A percentile compares a stretch with the other conserved stretches of the same genome.
These are phyloP conservation scores for Leccinum griseonigrum DNA, from an alignment of 1,284 basidiomycete genomes.

Conservation along the genomic window DNA sequence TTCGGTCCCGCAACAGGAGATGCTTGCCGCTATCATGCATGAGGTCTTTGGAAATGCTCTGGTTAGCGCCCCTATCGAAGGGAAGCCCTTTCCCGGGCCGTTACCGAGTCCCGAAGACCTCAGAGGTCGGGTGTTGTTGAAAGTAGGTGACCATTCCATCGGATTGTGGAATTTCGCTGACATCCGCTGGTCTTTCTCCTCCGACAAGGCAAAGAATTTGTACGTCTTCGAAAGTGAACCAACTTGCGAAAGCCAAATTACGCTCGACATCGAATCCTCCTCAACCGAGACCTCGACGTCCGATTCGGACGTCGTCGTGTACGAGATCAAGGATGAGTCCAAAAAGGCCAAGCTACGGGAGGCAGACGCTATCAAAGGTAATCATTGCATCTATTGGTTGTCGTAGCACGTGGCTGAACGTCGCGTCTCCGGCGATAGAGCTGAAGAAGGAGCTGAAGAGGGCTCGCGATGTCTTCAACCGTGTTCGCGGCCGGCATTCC, in stretches of 20 bases:
- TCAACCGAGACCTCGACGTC: slow-evolving; percentile 45
- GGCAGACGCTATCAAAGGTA: slow-evolving; percentile 30
- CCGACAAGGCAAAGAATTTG: slow-evolving; percentile 61
- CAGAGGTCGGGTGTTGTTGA: slow-evolving; percentile 80
- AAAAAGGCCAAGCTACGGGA: slow-evolving; percentile 28
- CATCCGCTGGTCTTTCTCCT: not conserved
- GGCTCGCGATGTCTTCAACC: slow-evolving; percentile 38
- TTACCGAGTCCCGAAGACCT: slow-evolving; percentile 90
- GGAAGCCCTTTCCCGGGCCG: slow-evolving; percentile 45
- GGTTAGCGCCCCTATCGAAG: slow-evolving; percentile 57
- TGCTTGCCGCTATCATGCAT: slow-evolving; percentile 76
- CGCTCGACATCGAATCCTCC: slow-evolving; percentile 46
- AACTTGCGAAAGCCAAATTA: slow-evolving; percentile 37
- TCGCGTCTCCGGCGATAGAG: slow-evolving; percentile 17
- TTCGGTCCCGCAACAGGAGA: slow-evolving; percentile 78
- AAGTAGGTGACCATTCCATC: slow-evolving; percentile 45
- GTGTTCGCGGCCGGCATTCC: slow-evolving; percentile 31
- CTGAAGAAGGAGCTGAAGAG: slow-evolving; percentile 36
- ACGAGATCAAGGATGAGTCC: slow-evolving; percentile 34
- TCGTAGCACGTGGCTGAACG: slow-evolving; percentile 15
- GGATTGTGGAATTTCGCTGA: not conserved
- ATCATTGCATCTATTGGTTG: slow-evolving; percentile 4
- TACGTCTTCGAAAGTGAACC: slow-evolving; percentile 43
- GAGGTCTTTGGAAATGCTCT: slow-evolving; percentile 79
- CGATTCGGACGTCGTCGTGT: slow-evolving; percentile 33